Evolutionary conservation across 306 rosid species (phyloP).

Genomic region (Lathyrus aphaca): DNA sequence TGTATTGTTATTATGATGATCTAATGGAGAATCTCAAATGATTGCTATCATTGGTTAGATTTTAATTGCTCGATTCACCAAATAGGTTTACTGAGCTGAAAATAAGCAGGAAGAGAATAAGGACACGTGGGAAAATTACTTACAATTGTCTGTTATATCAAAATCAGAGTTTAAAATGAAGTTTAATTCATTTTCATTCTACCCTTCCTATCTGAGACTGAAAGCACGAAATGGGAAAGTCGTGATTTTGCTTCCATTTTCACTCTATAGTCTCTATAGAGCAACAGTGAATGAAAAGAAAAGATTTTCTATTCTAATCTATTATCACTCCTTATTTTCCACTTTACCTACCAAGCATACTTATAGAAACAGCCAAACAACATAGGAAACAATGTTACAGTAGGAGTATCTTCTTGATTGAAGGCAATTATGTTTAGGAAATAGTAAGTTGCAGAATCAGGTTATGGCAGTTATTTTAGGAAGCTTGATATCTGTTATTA

Average conservation of each 20-base stretch:
- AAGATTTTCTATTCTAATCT: slow-evolving; percentile 8
- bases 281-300: background rate
- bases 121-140: slow-evolving; percentile 1
- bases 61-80: slow-evolving; percentile 8
- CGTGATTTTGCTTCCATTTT: slow-evolving; percentile 24
- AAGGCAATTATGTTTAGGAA: background rate
- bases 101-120: slow-evolving; percentile 24
- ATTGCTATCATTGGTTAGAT: background rate
- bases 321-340: slow-evolving; percentile 9
- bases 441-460: background rate
- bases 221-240: slow-evolving; percentile 27
- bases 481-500: background rate
- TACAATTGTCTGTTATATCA: background rate
- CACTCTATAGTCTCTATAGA: slow-evolving; percentile 17
- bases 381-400: background rate
- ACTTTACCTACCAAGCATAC: slow-evolving; percentile 6
- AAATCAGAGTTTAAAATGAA: slow-evolving; percentile 4
- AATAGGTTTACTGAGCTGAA: slow-evolving; percentile 8
- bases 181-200: background rate
- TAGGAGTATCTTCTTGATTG: background rate
- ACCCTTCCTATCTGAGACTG: background rate
- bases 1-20: background rate
- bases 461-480: background rate
- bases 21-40: slow-evolving; percentile 5
- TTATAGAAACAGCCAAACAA: background rate